Conservation (phyloP, 176 grass and related monocot genomes). For the Avena insularis region DNA sequence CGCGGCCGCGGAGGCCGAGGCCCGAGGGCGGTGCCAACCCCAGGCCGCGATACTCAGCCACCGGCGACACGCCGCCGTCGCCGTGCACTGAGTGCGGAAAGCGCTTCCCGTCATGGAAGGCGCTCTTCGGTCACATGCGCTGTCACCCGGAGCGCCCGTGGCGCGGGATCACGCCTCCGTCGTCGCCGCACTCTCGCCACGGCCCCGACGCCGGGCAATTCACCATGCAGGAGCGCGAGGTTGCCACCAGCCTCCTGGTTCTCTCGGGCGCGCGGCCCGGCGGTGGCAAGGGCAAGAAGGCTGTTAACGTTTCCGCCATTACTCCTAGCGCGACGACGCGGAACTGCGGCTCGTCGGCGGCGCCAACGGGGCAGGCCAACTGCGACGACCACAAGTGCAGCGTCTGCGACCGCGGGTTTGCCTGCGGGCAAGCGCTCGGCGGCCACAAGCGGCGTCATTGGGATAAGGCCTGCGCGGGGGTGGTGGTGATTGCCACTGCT, state of each 20-base stretch:
- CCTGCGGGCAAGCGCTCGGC: conserved; percentile 73
- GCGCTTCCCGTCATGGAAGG: conserved; percentile 59
- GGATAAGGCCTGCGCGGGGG: conserved; percentile 21
- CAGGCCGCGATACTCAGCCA: conserved; percentile 1
- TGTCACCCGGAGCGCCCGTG: conserved; percentile 74
- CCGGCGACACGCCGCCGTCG: conserved; percentile 28
- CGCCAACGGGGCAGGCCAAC: neutral
- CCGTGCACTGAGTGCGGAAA: conserved; percentile 64
- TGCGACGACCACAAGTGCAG: conserved; percentile 46
- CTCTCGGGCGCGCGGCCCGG: neutral
- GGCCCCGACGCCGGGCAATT: neutral
- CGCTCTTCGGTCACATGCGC: conserved; percentile 78
- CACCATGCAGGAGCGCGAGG: conserved; percentile 43
- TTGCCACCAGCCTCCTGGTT: conserved; percentile 41
- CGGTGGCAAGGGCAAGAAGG: conserved; percentile 31
- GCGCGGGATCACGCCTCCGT: conserved; percentile 60
- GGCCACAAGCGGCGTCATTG: conserved; percentile 74
- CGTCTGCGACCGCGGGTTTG: conserved; percentile 51
- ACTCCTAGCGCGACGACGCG: neutral
- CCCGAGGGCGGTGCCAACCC: neutral
- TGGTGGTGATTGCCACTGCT: neutral
- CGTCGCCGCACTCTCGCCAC: neutral
- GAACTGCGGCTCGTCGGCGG: conserved; percentile 1
- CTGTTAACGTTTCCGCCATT: neutral
- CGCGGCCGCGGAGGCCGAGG: neutral